Evolutionary conservation across 2,329 filamentous ascomycete genomes (phyloP), one percentile per base, ranked within the genome.

Genomic region (Chrysoporthe austroafricana): DNA sequence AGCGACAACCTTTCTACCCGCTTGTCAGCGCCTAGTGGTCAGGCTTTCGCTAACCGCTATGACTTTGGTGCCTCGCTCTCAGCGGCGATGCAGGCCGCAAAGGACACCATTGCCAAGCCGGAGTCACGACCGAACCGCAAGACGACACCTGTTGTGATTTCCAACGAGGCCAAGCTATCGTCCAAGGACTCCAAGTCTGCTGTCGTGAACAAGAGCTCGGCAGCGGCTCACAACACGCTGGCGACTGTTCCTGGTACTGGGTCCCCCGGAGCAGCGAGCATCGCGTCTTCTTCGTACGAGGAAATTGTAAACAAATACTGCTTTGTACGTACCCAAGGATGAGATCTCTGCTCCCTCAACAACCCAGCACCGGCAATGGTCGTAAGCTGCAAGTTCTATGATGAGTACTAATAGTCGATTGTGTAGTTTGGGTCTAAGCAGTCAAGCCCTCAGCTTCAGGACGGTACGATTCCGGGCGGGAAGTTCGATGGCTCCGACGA

Each of bases 231-330:
- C 75, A 74, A 74, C 74, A 74, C 71, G 64, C 57, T 71, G 69
- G n/a, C 72, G 65, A n/a, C 68, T 59, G 74, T 79, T 64, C 75
- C 79, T 69, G 81, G 80, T 67, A 77, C 87, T 79, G 76, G 86
- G 80, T 83, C 86, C 76, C 77, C 67, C 39, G 67, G 84, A 83
- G 78, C 80, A 71, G 73, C 81, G 61, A 80, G 80, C 75, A 90
- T 97, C 72, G 88, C 94, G 69, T 96, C 94, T 71, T 90, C 93
- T 69, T 94, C 95, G 69, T 98, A 99, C 79, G 93, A 96, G 81
- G 96, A 99, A 81, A 87, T 99, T 72, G 91, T 99, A 79, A 94
- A 97, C 84, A 97, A 97, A 84, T 99, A 97, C 86, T 99, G 96
- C 86, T 99, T 98, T 88, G 95, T 97, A 95, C 89, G 95, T 97